Evolutionary conservation across 2,329 filamentous ascomycete genomes (phyloP).

Genomic region (Botrytis byssoidea): DNA sequence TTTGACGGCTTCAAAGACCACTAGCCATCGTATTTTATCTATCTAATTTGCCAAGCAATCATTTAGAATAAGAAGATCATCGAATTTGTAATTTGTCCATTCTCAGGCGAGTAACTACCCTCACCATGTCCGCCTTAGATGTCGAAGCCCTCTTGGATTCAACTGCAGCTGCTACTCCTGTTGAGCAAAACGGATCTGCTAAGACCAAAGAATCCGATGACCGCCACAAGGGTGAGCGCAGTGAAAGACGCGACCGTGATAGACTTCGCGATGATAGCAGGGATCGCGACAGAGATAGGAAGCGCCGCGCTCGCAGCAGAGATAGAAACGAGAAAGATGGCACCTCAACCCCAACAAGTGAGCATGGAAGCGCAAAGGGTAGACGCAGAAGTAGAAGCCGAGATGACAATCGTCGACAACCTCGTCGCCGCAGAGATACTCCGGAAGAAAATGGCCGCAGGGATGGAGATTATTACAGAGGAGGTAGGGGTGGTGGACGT

Average conservation of each 20-base stretch:
- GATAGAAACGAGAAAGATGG: slow-evolving; percentile 49
- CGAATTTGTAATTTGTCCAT: neutral
- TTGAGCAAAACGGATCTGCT: slow-evolving; percentile 43
- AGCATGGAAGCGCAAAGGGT: slow-evolving; percentile 70
- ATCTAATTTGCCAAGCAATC: neutral
- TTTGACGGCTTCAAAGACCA: neutral
- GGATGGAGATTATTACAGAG: slow-evolving; percentile 69
- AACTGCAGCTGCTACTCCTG: slow-evolving; percentile 62
- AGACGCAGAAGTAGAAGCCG: slow-evolving; percentile 77
- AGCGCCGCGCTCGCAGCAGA: slow-evolving; percentile 35
- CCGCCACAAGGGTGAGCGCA: slow-evolving; percentile 54
- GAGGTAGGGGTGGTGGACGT: slow-evolving; percentile 49
- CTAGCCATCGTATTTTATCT: neutral
- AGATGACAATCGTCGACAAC: slow-evolving; percentile 71
- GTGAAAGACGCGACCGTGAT: slow-evolving; percentile 53
- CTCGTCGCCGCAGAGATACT: slow-evolving; percentile 66
- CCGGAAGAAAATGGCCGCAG: slow-evolving; percentile 47
- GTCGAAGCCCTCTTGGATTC: slow-evolving; percentile 91
- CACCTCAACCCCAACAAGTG: slow-evolving; percentile 65
- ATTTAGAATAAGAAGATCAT: neutral
- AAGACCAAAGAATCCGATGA: slow-evolving; percentile 56
- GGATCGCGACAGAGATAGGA: slow-evolving; percentile 56
- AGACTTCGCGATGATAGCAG: slow-evolving; percentile 55
- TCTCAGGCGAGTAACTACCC: slow-evolving; percentile 20
- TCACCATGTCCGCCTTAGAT: slow-evolving; percentile 67